Base-by-base conservation (phyloP, 179 eudicot species). In the Carnegiea gigantea region DNA sequence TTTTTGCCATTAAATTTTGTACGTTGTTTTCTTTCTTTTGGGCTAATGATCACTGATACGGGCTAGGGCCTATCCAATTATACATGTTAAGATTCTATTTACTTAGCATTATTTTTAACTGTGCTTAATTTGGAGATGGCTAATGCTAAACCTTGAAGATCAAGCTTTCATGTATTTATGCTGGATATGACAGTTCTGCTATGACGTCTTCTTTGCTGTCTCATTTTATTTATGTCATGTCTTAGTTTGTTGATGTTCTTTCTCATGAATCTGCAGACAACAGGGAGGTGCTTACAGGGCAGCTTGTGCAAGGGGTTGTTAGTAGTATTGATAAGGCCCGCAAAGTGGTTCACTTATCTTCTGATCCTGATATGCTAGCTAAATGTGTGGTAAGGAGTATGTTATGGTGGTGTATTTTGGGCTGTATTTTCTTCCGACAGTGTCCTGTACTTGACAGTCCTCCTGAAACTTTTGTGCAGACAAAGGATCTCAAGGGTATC, bases 401-500 rank as follows among this genome's bases (percentile, higher is more conserved):
- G 71, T 49, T 46, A n/a, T 33, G 65, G 49, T 54, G 44, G 13
- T 36, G 18, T 62, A 10, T 26, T 4, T 18, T 48, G 44, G n/a
- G n/a, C 62, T 86, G 40, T 44, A 33, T 38, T 49, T 82, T 64
- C 53, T 62, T 84, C 33, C 70, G 59, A 15, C 38, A 26, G 36
- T 75, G 17, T 80, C 33, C 53, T 46, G 77, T 77, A 44, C 78
- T 81, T 83, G 76, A 84, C 83, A 26, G 51, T 13, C 40, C 40
- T 33, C 3, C 36, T 75, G 49, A 71, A 78, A 75, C 54, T 80
- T 57, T 33, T 60, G 51, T 82, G 76, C 97, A 94, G 97, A 92
- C 90, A 60, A 94, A 86, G 84, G 98, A 96, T 83, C 93, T 93
- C 62, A 96, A 93, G 89, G 99, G 98, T 85, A 88, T 96, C 77